These are phyloP conservation scores for Arabis hirsuta DNA, from an alignment of 345 rosid species.

Conservation along the genomic window DNA sequence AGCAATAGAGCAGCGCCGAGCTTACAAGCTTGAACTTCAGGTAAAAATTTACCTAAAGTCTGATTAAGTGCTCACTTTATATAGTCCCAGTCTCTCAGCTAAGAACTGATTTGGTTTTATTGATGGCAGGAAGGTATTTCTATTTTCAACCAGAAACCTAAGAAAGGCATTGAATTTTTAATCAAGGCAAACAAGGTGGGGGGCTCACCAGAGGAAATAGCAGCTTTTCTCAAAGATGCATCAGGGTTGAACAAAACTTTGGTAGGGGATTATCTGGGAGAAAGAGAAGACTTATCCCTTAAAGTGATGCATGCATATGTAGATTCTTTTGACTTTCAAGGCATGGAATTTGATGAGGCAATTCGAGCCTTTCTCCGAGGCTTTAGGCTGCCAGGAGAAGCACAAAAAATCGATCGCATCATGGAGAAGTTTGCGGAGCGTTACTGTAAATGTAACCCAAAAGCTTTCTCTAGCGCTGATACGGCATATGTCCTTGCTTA, in stretches of 20 bases:
- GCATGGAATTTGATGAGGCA: constrained; percentile 95
- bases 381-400: constrained; percentile 98
- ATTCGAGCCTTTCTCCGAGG: constrained; percentile 83
- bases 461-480: constrained; percentile 92
- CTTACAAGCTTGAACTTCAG: constrained; percentile 99
- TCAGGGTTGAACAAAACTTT: constrained; percentile 85
- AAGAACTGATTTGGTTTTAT: constrained; percentile 50
- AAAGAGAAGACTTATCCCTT: constrained; percentile 91
- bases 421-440: constrained; percentile 99
- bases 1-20: constrained; percentile 95
- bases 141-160: constrained; percentile 95
- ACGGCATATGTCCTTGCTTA: constrained; percentile 99
- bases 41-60: constrained; percentile 44
- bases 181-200: constrained; percentile 97
- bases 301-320: constrained; percentile 99
- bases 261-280: constrained; percentile 98
- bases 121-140: constrained; percentile 99
- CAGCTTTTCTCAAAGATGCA: constrained; percentile 86
- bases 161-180: constrained; percentile 94
- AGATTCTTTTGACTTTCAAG: constrained; percentile 90
- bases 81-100: constrained; percentile 27
- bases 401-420: constrained; percentile 97
- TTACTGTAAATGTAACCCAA: constrained; percentile 95
- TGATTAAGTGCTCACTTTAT: not conserved
- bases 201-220: constrained; percentile 90